Base-by-base conservation (phyloP, 2,329 filamentous ascomycete genomes). In the Thelonectria rubi region DNA sequence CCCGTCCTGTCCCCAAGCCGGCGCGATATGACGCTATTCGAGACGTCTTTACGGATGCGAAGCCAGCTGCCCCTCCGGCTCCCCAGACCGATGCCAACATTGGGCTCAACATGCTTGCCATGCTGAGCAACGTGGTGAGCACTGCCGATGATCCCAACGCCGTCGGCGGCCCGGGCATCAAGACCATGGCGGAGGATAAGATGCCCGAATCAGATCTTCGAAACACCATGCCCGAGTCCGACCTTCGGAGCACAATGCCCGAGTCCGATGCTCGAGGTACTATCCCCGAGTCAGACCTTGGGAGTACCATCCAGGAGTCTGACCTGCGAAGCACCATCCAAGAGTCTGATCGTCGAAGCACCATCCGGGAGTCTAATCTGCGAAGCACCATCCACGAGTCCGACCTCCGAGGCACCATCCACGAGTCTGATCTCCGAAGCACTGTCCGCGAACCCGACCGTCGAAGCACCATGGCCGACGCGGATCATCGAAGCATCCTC, bases 1-100 rank as follows among this genome's bases (percentile, higher is more conserved):
- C 70, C 6, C 66, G 68, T 15, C 64, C 72, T 26, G 65, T 69
- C 2, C 68, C 75, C 2, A 77, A 77, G 60, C 70, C 69, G 26
- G 73, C 73, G 53, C 73, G 73, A 50, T 77, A 77, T 52, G 75
- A 77, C 63, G 75, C 75, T n/a, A 77, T 77, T 53, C 74, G 75
- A n/a, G 79, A 81, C 59, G 75, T 80, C 30, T 81, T 81, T 63
- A 76, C 76, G 12, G 71, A 76, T 55, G 72, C 75, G 8, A 76
- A 74, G 58, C 75, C 77, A 18, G 65, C 66, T 5, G 59, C 73
- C 15, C 54, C 70, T 11, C 72, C 74, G 2, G 60, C 67, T 7
- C 60, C 65, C 4, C 71, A 74, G 11, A 59, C 61, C 14, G 70
- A 70, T 30, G 61, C 59, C 14, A 67, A 53, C 17, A 57, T 73